Evolutionary conservation across 2,329 filamentous ascomycete genomes (phyloP), one percentile per base, ranked within the genome.

Genomic region (Sporothrix luriei): DNA sequence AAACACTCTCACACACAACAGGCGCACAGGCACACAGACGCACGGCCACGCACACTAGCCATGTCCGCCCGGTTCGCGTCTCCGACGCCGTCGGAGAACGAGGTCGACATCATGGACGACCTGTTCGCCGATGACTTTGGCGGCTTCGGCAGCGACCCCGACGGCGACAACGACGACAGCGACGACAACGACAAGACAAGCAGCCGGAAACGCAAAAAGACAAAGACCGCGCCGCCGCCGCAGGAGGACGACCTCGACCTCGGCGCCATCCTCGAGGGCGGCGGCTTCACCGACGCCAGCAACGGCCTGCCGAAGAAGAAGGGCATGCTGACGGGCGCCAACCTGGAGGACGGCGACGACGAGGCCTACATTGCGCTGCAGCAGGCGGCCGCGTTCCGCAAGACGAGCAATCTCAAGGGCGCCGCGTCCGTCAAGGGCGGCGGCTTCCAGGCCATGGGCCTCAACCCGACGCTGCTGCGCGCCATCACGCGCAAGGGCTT

Each of bases 401-500:
- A 97, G 77, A 83, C 88, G 0, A 86, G 90, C 11, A 95, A 94
- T 77, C 75, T 95, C 9, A 95, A 94, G 79, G 92, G 92, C 24
- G 91, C 91, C 73, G 90, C 90, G 2, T 91, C 92, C 43, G 97
- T 97, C 83, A 99, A 98, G 80, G 92, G 94, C 49, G 95, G 95
- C 76, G 95, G 94, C 67, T 99, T 99, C 78, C 95, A 99, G 79
- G 90, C 92, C 61, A 97, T 99, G 94, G 91, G 91, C 51, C 82
- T 98, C 69, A 97, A 92, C 80, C 84, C 89, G 13, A 90, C 91
- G 74, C 84, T 99, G 4, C 84, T 99, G 29, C 95, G 96, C 77
- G 93, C 95, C 1, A 98, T 99, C 73, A 87, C 91, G 14, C 87
- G 92, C 75, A 99, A 98, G 81, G 96, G 95, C 19, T 99, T 97